Evolutionary conservation across 1,284 basidiomycete genomes (phyloP), one percentile per base, ranked within the genome.

Genomic region (Amylostereum chailletii): DNA sequence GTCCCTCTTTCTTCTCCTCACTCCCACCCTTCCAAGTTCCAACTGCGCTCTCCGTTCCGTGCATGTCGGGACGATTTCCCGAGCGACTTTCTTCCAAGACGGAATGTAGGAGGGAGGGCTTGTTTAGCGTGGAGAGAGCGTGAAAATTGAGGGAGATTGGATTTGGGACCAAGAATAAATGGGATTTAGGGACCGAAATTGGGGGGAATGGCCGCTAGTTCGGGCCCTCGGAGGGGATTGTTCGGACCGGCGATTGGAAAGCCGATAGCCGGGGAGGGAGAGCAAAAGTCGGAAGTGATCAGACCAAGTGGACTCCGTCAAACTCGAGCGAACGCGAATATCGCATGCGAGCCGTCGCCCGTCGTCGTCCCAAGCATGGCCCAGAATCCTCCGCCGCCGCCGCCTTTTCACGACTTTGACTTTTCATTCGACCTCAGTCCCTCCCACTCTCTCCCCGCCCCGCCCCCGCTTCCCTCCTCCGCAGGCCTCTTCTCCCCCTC

Each of bases 401-500:
- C 66, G 4, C 71, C 79, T 0, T 80, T 78, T 61, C 65, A 76
- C 45, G 81, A 84, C 58, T 83, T 84, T 53, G 77, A 81, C 53
- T 82, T 81, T 59, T 61, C 72, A 19, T 85, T 82, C 58, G 80
- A 83, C 59, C 75, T 80, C 2, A 64, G 74, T 1, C 66, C 77
- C 33, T 71, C 75, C 30, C 66, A 62, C 47, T 54, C 81, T 34
- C 78, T 82, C 51, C 79, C 81, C 2, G 71, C 75, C 4, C 76
- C 79, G 0, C 74, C 76, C 0, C 74, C 80, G 0, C 61, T 86
- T 0, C 83, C 83, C 0, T 69, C 85, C 0, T 84, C 84, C 9
- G 77, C 83, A 36, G 84, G 85, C 59, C 79, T 88, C 56, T 87
- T 89, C 64, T 83, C 84, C 4, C 69, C 75, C 0, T 73, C 79